phyloP scores from a whole-genome alignment of 768 basidiomycete species.

The Strobilomyces echinocephalus region DNA sequence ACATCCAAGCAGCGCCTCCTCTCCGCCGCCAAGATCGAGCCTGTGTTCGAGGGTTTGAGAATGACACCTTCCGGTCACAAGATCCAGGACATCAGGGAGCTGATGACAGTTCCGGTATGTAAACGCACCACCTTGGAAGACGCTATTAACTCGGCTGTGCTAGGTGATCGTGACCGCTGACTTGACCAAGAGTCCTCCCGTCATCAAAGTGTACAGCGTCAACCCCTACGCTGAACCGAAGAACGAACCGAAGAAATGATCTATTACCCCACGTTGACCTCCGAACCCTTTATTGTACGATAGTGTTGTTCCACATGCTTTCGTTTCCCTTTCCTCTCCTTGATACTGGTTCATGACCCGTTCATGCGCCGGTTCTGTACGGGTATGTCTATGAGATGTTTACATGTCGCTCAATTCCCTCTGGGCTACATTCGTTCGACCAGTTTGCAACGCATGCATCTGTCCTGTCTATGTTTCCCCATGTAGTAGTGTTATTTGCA shows the following conservation, averaged over 20 bases:
- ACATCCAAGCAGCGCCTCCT: slow-evolving; percentile 73
- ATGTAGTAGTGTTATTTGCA: slow-evolving; percentile 23
- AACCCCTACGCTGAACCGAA: slow-evolving; percentile 77
- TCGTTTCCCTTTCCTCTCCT: slow-evolving; percentile 28
- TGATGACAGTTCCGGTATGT: slow-evolving; percentile 90
- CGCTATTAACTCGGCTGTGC: slow-evolving; percentile 3
- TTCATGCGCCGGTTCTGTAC: slow-evolving; percentile 28
- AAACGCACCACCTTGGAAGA: background rate
- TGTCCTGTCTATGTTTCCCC: slow-evolving; percentile 14
- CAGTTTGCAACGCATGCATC: slow-evolving; percentile 13
- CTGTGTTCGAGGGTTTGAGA: slow-evolving; percentile 81
- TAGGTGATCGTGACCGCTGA: slow-evolving; percentile 95
- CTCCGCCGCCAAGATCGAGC: slow-evolving; percentile 71
- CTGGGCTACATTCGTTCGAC: slow-evolving; percentile 12
- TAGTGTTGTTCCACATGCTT: slow-evolving; percentile 29
- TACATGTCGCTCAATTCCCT: slow-evolving; percentile 18
- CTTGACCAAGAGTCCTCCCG: slow-evolving; percentile 91
- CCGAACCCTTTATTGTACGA: slow-evolving; percentile 24
- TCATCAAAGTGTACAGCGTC: slow-evolving; percentile 96
- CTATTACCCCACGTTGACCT: slow-evolving; percentile 8
- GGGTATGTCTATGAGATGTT: slow-evolving; percentile 27
- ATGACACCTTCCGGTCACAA: slow-evolving; percentile 74
- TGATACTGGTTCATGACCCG: slow-evolving; percentile 28
- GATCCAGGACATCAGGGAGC: slow-evolving; percentile 91
- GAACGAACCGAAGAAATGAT: slow-evolving; percentile 31